Evolutionary conservation across 148 eudicot genomes (phyloP).

Genomic region (Camellia japonica): DNA sequence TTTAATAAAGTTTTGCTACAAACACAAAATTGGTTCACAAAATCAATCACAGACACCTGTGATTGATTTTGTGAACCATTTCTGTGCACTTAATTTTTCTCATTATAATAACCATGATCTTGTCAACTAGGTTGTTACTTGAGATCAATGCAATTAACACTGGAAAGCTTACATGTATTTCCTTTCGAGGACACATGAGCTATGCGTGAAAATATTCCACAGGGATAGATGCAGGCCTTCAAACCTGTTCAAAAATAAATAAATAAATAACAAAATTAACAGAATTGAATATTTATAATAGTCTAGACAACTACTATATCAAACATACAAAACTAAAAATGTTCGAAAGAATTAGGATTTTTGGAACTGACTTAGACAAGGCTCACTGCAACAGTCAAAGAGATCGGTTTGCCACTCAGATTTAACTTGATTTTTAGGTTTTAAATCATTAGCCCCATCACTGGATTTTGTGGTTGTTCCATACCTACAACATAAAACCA

Average conservation of each 20-base stretch:
- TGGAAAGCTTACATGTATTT: conserved; percentile 25
- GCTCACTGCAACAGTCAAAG: conserved; percentile 24
- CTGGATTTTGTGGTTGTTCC: conserved; percentile 8
- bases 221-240: conserved; percentile 29
- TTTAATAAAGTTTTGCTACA: too few relatives aligned
- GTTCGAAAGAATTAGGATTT: not conserved
- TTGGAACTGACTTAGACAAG: conserved; percentile 18
- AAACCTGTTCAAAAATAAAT: conserved; percentile 21
- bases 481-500: not conserved
- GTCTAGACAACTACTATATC: not conserved
- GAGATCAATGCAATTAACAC: not conserved
- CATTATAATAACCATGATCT: not conserved
- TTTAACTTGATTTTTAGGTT: not conserved
- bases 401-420: conserved; percentile 26
- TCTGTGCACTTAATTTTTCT: too few relatives aligned
- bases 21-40: too few relatives aligned
- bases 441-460: not conserved
- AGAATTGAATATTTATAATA: not conserved
- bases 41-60: too few relatives aligned
- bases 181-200: conserved; percentile 26
- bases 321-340: not conserved
- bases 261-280: not conserved
- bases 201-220: conserved; percentile 31
- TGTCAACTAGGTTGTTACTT: not conserved
- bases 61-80: too few relatives aligned